Conservation (phyloP, 164 flowering plant genomes). For the Chimonanthus salicifolius region DNA sequence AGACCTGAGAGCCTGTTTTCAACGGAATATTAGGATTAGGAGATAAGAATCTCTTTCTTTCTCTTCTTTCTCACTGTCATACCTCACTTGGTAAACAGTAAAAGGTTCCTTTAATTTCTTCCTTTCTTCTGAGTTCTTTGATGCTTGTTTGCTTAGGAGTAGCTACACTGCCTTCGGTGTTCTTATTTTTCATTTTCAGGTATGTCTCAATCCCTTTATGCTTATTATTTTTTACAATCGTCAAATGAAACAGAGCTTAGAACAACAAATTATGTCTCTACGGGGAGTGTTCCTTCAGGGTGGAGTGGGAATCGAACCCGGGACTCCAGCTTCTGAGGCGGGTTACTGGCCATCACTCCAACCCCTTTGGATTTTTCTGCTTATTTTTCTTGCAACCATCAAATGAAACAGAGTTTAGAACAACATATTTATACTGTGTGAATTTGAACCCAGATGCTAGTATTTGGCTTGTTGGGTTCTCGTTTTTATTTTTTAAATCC, state of each 20-base stretch:
- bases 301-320: no score
- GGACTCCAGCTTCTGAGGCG: no score
- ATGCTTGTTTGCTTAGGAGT: not conserved
- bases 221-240: no score
- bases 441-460: not conserved
- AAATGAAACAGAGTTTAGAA: not conserved
- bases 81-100: not conserved
- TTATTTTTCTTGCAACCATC: not conserved
- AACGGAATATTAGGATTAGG: not conserved
- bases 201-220: not conserved
- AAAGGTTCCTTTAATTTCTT: not conserved
- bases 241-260: no score
- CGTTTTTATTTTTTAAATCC: not conserved
- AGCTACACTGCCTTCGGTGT: not conserved
- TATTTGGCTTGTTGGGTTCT: not conserved
- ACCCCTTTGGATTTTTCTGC: not conserved
- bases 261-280: no score
- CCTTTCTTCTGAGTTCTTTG: not conserved
- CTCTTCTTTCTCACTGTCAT: not conserved
- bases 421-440: not conserved
- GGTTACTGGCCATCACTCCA: no score
- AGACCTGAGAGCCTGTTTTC: not conserved
- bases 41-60: not conserved
- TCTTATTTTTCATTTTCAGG: not conserved
- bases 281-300: not conserved